Conservation (phyloP, 2,329 filamentous ascomycete species). For the Alternaria arborescens region DNA sequence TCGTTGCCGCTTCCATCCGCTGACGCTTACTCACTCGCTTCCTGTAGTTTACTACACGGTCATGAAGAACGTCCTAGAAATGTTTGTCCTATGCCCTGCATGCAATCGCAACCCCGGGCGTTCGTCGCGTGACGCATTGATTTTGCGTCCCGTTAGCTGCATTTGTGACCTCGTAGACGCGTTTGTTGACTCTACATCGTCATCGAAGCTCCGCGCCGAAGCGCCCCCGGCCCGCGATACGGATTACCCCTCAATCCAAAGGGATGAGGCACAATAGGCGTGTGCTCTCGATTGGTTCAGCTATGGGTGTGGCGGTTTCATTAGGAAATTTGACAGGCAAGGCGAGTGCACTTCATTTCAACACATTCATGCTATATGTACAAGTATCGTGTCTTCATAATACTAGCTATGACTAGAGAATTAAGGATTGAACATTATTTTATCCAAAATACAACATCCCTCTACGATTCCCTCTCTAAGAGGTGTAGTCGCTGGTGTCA, state of each 20-base stretch:
- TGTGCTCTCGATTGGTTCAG: background rate
- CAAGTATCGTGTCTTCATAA: constrained; percentile 5
- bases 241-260: constrained; percentile 1
- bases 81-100: background rate
- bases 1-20: constrained; percentile 16
- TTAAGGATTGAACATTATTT: constrained; percentile 12
- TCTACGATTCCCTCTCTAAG: background rate
- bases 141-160: background rate
- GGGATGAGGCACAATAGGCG: background rate
- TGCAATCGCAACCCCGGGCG: background rate
- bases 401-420: constrained; percentile 3
- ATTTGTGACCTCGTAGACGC: constrained; percentile 1
- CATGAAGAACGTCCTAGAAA: background rate
- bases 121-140: background rate
- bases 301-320: background rate
- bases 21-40: constrained; percentile 3
- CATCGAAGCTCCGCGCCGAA: constrained; percentile 4
- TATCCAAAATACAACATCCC: background rate
- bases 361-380: background rate
- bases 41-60: background rate
- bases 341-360: background rate
- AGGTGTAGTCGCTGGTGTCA: constrained; percentile 31
- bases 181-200: constrained; percentile 13
- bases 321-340: background rate
- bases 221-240: background rate